Base-by-base conservation (phyloP, 2,329 filamentous ascomycete genomes). In the Aspergillus transmontanensis region DNA sequence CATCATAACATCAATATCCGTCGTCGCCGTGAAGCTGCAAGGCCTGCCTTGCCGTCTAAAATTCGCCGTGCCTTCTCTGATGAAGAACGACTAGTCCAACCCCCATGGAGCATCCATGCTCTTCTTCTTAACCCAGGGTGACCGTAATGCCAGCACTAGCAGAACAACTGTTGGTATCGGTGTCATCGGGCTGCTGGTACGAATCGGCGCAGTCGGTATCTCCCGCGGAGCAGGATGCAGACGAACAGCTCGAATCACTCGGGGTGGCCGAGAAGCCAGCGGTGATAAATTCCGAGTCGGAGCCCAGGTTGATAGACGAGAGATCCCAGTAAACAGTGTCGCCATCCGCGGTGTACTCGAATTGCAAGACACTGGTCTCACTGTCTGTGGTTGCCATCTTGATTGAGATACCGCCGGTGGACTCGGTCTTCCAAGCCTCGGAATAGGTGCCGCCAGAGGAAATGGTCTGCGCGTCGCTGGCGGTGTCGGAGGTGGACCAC, bases 91-190 rank as follows among this genome's bases (percentile, higher is more conserved):
- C 16, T 4, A 41, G 7, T 41, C 39, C 39, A n/a, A n/a, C 7
- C 16, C 9, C 39, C 16, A 19, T 41, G 6, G n/a, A 2, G 16
- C 26, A 30, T 7, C 4, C 14, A 6, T 11, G 2, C 12, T 53
- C 50, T 1, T 36, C 9, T 3, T 39, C 36, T 60, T 66, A 70
- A 60, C 72, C 72, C 34, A 75, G 32, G 12, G 62, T 72, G 75
- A 86, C 45, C 80, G 84, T 66, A 65, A 78, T 64, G 62, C 70
- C 63, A 32, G 68, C 64, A 14, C 61, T 60, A 32, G 71, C 34
- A 5, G 60, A 43, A 43, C 73, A 75, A 54, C 66, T 68, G 41
- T 64, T 62, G 54, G 72, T 75, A 58, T 73, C 67, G 36, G 67
- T 58, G 59, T 75, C 73, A 57, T 73, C 68, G 10, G 73, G 68